A percentile compares a stretch with the other conserved stretches of the same genome.
Evolutionary conservation across 2,329 filamentous ascomycete species (phyloP).

Genomic region (Remersonia thermophila): DNA sequence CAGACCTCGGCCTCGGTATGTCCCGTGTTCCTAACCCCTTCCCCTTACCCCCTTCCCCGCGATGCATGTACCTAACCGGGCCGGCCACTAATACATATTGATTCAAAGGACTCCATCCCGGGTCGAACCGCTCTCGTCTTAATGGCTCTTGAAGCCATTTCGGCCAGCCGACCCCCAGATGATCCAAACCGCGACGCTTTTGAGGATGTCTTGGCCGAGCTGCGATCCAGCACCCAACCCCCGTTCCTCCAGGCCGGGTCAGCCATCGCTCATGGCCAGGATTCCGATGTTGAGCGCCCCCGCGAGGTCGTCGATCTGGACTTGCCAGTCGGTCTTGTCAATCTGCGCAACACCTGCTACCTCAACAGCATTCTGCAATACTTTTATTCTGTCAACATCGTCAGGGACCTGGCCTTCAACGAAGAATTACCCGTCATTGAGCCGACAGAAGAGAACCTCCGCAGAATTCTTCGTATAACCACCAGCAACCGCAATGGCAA

Average conservation of each 20-base stretch:
- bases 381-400: constrained; percentile 74
- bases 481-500: constrained; percentile 13
- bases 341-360: constrained; percentile 97
- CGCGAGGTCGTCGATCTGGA: constrained; percentile 10
- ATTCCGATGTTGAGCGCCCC: background rate
- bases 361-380: constrained; percentile 94
- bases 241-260: background rate
- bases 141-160: constrained; percentile 13
- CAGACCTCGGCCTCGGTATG: constrained; percentile 9
- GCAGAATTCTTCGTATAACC: constrained; percentile 60
- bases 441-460: constrained; percentile 49
- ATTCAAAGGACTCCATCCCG: background rate
- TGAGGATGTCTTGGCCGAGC: constrained; percentile 4
- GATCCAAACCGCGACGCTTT: constrained; percentile 9
- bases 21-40: no score
- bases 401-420: constrained; percentile 69
- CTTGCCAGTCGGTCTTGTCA: constrained; percentile 73
- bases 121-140: constrained; percentile 6
- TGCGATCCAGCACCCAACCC: constrained; percentile 5
- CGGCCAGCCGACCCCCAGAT: background rate
- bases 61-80: no score
- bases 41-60: no score
- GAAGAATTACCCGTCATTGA: constrained; percentile 61
- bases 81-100: no score
- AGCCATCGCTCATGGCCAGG: background rate